A percentile compares a stretch with the other conserved stretches of the same genome.
Conservation (phyloP, 2,329 filamentous ascomycete genomes). For the Rutstroemia sp. region DNA sequence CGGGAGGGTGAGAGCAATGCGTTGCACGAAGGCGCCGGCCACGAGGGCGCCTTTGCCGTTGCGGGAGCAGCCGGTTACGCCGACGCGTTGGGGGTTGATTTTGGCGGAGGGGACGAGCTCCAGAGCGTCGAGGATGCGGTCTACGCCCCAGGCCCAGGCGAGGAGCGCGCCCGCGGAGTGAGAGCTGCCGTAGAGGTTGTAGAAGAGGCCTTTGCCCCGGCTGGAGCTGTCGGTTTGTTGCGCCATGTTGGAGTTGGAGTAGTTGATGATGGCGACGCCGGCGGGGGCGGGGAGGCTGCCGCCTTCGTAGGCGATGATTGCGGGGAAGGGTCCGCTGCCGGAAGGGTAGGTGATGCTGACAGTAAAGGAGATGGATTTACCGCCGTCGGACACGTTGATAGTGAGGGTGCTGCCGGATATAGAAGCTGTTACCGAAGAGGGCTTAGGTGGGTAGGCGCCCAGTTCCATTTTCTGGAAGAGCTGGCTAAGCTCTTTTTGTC, state of each 20-base stretch:
- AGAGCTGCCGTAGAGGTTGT: conserved; percentile 47
- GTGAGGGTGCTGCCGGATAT: conserved; percentile 37
- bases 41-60: conserved; percentile 59
- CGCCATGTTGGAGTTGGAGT: conserved; percentile 51
- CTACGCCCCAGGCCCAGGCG: conserved; percentile 58
- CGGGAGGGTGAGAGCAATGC: conserved; percentile 53
- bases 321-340: conserved; percentile 40
- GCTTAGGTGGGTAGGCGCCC: conserved; percentile 39
- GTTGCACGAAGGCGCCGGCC: conserved; percentile 49
- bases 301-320: conserved; percentile 50
- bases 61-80: conserved; percentile 56
- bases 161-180: conserved; percentile 51
- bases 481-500: conserved; percentile 40
- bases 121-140: conserved; percentile 52
- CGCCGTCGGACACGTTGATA: conserved; percentile 38
- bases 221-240: conserved; percentile 39
- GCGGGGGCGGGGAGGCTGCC: conserved; percentile 47
- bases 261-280: conserved; percentile 49
- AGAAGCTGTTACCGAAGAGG: conserved; percentile 39
- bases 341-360: conserved; percentile 36
- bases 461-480: conserved; percentile 45
- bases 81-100: conserved; percentile 44
- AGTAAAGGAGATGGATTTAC: conserved; percentile 39
- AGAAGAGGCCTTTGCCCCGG: conserved; percentile 49
- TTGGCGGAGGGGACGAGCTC: conserved; percentile 38